Evolutionary conservation across 208 protist species (phyloP).

Genomic region (Leishmania amazonensis): DNA sequence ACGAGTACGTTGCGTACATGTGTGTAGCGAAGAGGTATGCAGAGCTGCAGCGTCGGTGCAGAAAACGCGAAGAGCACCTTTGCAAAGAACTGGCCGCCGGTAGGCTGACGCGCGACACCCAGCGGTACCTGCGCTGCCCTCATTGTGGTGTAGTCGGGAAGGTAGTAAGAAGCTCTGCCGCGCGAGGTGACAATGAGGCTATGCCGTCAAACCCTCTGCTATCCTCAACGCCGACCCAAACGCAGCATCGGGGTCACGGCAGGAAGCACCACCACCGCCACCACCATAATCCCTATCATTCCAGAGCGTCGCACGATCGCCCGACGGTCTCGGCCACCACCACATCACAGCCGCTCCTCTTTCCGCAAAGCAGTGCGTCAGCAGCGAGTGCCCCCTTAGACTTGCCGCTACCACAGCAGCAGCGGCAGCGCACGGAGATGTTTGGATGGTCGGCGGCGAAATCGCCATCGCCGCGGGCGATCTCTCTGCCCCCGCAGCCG

Average conservation of each 20-base stretch:
- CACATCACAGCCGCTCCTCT: neutral
- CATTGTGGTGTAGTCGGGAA: slow-evolving; percentile 24
- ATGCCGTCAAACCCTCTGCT: slow-evolving; percentile 2
- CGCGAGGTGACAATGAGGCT: neutral
- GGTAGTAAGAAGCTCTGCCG: slow-evolving; percentile 2
- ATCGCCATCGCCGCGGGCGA: neutral
- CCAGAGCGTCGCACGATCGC: neutral
- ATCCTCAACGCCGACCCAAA: neutral
- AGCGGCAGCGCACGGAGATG: slow-evolving; percentile 10
- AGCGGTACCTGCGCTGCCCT: slow-evolving; percentile 30
- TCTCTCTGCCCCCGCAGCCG: neutral
- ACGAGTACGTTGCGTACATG: slow-evolving; percentile 35
- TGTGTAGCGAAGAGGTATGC: slow-evolving; percentile 16
- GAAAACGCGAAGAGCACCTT: slow-evolving; percentile 11
- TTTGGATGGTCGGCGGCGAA: neutral
- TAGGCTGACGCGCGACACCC: slow-evolving; percentile 18
- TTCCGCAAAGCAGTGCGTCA: slow-evolving; percentile 9
- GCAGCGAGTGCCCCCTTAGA: slow-evolving; percentile 1
- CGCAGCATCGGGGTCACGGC: slow-evolving; percentile 5
- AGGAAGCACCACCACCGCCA: neutral
- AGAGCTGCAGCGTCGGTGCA: slow-evolving; percentile 11
- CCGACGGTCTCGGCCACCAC: neutral
- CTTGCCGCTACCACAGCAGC: neutral
- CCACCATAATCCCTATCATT: neutral
- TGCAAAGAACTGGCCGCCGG: slow-evolving; percentile 13